A percentile compares a stretch with the other conserved stretches of the same genome.
Conservation (phyloP, 202 grass and related monocot species). For the Schoenoplectus tabernaemontani region DNA sequence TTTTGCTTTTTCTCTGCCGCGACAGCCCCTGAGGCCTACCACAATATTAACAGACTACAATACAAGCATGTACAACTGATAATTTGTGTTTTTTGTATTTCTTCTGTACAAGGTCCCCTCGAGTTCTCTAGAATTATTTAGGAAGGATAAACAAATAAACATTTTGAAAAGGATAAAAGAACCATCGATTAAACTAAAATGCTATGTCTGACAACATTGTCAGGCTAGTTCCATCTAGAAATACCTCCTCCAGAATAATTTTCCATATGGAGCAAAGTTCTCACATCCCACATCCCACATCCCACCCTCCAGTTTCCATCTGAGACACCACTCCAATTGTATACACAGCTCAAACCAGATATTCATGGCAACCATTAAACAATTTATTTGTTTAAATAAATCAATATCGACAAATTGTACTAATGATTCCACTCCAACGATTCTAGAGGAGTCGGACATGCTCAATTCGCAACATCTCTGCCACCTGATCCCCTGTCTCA, state of each 20-base stretch:
- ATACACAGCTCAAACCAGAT: background rate
- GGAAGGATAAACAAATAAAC: background rate
- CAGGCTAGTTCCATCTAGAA: background rate
- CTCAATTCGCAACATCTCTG: slow-evolving; percentile 49
- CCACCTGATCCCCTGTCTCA: slow-evolving; percentile 47
- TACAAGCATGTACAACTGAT: background rate
- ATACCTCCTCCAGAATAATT: background rate
- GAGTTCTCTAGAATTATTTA: background rate
- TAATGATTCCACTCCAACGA: background rate
- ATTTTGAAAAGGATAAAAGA: background rate
- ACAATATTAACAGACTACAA: background rate
- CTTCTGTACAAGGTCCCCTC: background rate
- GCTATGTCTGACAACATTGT: background rate
- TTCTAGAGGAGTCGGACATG: background rate
- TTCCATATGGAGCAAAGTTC: background rate
- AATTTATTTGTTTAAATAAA: background rate
- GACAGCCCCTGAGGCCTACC: background rate
- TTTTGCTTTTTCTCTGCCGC: background rate
- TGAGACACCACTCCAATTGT: background rate
- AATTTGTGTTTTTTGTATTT: background rate
- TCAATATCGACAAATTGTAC: background rate
- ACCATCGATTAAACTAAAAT: background rate
- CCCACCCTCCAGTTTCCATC: background rate
- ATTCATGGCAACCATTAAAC: background rate
- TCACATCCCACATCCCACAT: too few relatives aligned